Evolutionary conservation across 192 early-diverging fungal genomes (phyloP).

Genomic region (Coemansia sp.): DNA sequence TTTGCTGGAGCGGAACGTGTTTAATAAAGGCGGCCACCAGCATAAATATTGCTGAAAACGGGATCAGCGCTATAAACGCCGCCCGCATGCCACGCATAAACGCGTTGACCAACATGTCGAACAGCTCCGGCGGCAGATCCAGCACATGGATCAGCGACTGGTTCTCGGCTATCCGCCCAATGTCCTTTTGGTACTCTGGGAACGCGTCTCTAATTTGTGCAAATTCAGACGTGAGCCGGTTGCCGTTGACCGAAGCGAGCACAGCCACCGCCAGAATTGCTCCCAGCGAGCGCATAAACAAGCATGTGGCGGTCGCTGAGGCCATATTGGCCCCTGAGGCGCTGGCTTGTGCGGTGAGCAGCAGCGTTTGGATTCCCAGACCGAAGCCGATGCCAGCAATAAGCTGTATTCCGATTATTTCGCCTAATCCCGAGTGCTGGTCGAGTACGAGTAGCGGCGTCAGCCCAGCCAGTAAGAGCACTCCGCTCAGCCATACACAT

Average conservation of each 20-base stretch:
- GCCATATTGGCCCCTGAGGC: conserved; percentile 61
- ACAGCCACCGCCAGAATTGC: conserved; percentile 56
- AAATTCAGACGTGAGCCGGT: conserved; percentile 39
- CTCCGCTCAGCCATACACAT: conserved; percentile 63
- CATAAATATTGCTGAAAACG: conserved; percentile 31
- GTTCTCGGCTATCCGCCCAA: conserved; percentile 14
- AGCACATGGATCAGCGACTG: conserved; percentile 40
- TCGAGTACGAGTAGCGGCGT: conserved; percentile 58
- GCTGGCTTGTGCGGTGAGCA: conserved; percentile 65
- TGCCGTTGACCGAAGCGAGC: conserved; percentile 58
- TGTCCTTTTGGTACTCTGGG: conserved; percentile 23
- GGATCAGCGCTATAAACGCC: conserved; percentile 38
- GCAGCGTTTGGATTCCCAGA: conserved; percentile 65
- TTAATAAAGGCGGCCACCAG: conserved; percentile 11
- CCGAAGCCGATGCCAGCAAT: conserved; percentile 75
- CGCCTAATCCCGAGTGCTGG: conserved; percentile 43
- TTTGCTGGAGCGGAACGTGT: conserved; percentile 18
- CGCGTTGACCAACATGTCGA: conserved; percentile 22
- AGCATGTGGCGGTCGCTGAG: conserved; percentile 59
- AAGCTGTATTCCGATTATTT: conserved; percentile 64
- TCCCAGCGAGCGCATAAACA: conserved; percentile 67
- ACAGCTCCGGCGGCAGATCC: conserved; percentile 20
- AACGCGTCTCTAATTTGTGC: neutral
- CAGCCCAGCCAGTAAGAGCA: conserved; percentile 59
- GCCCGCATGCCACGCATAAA: conserved; percentile 46